Percentiles rank a stretch among this genome's conserved stretches.
Conservation (phyloP, 257 asterid species). For the Nicotiana undulata region DNA sequence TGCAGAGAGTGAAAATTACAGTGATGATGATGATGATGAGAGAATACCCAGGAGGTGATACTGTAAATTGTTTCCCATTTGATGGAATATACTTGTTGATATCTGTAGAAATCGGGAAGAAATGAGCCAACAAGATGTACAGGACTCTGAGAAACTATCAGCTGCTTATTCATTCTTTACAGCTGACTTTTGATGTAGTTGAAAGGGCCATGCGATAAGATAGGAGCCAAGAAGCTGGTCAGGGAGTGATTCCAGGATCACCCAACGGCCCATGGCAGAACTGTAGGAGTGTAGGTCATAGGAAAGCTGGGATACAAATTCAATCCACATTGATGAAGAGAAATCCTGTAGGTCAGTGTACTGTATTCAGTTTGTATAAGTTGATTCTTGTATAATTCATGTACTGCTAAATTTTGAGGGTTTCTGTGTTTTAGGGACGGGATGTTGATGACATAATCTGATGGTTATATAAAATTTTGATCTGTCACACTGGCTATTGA, state of each 20-base stretch:
- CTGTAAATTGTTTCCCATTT: background rate
- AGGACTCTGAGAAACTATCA: constrained; percentile 10
- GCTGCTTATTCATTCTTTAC: background rate
- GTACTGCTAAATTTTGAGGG: background rate
- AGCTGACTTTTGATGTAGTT: background rate
- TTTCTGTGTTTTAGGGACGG: background rate
- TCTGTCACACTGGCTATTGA: background rate
- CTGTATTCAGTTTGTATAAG: background rate
- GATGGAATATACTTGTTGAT: constrained; percentile 2
- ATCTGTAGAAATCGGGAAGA: constrained; percentile 24
- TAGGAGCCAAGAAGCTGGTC: background rate
- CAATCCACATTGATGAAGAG: background rate
- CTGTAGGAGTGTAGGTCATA: background rate
- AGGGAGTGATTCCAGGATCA: background rate
- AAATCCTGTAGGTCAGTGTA: background rate
- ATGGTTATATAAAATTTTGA: background rate
- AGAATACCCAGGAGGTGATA: constrained; percentile 24
- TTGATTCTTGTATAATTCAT: constrained; percentile 1
- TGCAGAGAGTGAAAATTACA: constrained; percentile 17
- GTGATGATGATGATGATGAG: constrained; percentile 42
- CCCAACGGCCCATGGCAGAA: background rate
- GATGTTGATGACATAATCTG: background rate
- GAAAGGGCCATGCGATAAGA: constrained; percentile 1
- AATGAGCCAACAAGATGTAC: constrained; percentile 29
- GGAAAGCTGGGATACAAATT: background rate